A percentile compares a stretch with the other conserved stretches of the same genome.
Evolutionary conservation across 2,329 filamentous ascomycete genomes (phyloP).

Genomic region (Coniella vitis): DNA sequence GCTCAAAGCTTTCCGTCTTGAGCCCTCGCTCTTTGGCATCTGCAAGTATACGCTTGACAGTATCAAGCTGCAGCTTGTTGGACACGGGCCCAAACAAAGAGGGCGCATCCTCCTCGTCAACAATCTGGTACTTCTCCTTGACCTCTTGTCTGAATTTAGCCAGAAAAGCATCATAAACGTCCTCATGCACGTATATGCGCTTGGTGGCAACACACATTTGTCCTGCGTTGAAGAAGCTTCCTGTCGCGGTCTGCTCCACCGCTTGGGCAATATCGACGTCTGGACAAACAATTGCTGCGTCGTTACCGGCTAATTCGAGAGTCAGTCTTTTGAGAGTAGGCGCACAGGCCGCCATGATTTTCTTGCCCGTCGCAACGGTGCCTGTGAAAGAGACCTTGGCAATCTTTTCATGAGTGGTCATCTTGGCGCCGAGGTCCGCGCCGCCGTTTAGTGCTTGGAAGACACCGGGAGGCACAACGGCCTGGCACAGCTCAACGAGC

Average conservation of each 20-base stretch:
- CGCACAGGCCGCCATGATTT: slow-evolving; percentile 40
- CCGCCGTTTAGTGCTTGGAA: slow-evolving; percentile 49
- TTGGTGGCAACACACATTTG: slow-evolving; percentile 52
- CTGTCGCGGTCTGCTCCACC: slow-evolving; percentile 36
- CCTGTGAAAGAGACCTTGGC: slow-evolving; percentile 55
- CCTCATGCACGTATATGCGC: slow-evolving; percentile 54
- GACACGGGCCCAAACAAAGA: slow-evolving; percentile 52
- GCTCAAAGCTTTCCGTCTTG: slow-evolving; percentile 43
- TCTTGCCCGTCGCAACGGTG: slow-evolving; percentile 39
- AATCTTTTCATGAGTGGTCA: slow-evolving; percentile 48
- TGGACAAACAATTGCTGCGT: slow-evolving; percentile 45
- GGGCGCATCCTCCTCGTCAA: slow-evolving; percentile 23
- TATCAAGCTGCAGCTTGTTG: slow-evolving; percentile 59
- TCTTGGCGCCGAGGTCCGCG: slow-evolving; percentile 44
- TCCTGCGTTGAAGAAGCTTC: slow-evolving; percentile 45
- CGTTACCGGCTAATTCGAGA: slow-evolving; percentile 49
- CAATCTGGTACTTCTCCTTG: slow-evolving; percentile 34
- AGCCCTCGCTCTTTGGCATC: slow-evolving; percentile 48
- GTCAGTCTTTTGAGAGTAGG: slow-evolving; percentile 48
- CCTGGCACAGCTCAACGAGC: slow-evolving; percentile 34
- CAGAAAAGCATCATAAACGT: slow-evolving; percentile 50
- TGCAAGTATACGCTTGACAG: slow-evolving; percentile 48
- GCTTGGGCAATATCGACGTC: slow-evolving; percentile 43
- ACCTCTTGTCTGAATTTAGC: slow-evolving; percentile 34
- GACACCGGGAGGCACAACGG: slow-evolving; percentile 49